phyloP scores from a whole-genome alignment of 2,329 filamentous ascomycete species.

The Trichoderma guizhouense region DNA sequence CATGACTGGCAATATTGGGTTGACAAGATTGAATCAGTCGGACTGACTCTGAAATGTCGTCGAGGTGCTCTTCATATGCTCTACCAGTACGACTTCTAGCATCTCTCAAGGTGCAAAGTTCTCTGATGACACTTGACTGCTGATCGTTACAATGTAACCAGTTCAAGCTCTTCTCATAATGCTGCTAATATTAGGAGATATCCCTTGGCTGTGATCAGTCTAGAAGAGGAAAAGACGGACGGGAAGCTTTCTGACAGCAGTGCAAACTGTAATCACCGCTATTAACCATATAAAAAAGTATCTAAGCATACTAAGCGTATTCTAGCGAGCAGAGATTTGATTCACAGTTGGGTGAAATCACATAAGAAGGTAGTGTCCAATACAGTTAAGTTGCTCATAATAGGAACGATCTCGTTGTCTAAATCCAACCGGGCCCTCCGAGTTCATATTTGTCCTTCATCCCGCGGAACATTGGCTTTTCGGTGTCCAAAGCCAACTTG shows the following conservation, averaged over 20 bases:
- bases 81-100: neutral
- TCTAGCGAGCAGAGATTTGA: too few species aligned
- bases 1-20: neutral
- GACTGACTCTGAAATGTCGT: neutral
- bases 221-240: too few species aligned
- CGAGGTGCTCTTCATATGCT: neutral
- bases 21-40: neutral
- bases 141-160: neutral
- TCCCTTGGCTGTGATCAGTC: too few species aligned
- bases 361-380: too few species aligned
- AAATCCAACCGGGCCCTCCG: constrained; percentile 46
- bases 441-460: constrained; percentile 52
- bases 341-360: too few species aligned
- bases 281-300: too few species aligned
- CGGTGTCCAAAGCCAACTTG: constrained; percentile 48
- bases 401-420: constrained; percentile 33
- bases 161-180: neutral
- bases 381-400: too few species aligned
- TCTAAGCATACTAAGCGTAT: too few species aligned
- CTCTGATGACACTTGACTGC: neutral
- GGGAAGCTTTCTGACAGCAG: too few species aligned
- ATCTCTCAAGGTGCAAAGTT: neutral
- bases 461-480: constrained; percentile 48
- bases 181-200: too few species aligned
- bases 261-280: too few species aligned